Base-by-base conservation (phyloP, 352 stramenopile genomes). In the Thalassiosira livingstoniorum region DNA sequence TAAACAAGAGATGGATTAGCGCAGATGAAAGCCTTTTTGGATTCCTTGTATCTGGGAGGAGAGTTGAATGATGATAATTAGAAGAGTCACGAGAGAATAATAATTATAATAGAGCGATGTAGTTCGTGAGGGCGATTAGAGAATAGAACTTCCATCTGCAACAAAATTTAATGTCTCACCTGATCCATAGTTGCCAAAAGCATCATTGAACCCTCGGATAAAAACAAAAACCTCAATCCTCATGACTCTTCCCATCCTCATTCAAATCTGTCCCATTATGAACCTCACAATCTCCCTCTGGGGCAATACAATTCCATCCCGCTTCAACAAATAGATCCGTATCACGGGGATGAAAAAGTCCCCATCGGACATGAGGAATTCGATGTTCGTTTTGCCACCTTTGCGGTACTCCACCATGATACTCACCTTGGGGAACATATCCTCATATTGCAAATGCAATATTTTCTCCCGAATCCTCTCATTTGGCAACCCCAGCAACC, bases 261-360 rank as follows among this genome's bases (percentile, higher is more conserved):
- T 87, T 87, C 53, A 87, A 72, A 65, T 87, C 80, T 0, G 67
- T 87, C 0, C 80, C 80, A 45, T 87, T 84, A 45, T 71, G 85
- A 53, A 84, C 11, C 67, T 65, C 7, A 55, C 80, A 11, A 81
- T 23, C 42, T 85, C 75, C 2, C 82, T 87, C 34, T 87, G 67
- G 15, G 80, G 80, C 13, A 87, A n/a, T 15, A 75, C 31, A 27
- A 74, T 57, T 1, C 55, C 68, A 54, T 83, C 53, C 4, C 51
- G 25, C 61, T 87, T 75, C 27, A 87, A 51, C 25, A 87, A 71
- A 69, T 87, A 74, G 3, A 87, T 80, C 13, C 75, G 35, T 21
- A 87, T 62, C 2, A 87, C 37, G 5, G 80, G 80, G 0, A 84
- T 68, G 60, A 87, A 87, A 35, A 84, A 87, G 51, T 87, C 80